Base-by-base conservation (phyloP, 257 asterid genomes). In the Linderniella brevidens region DNA sequence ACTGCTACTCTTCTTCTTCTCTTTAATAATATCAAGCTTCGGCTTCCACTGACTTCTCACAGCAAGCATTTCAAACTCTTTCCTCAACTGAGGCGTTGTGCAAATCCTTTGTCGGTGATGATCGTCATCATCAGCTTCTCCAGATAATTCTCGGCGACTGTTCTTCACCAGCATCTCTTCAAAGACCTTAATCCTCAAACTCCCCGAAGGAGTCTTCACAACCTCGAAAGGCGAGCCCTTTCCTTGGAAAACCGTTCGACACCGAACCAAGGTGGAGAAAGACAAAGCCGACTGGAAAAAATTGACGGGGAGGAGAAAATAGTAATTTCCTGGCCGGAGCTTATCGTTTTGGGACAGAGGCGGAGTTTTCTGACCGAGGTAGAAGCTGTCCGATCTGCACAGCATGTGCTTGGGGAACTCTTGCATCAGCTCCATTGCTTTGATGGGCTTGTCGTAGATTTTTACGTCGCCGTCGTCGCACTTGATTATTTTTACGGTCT, bases 351-450 rank as follows among this genome's bases (percentile, higher is more conserved):
- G 56, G 14, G 78, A 59, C 5, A 74, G 67, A 4, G 82, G 59
- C 3, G 73, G 66, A 39, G 68, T 62, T 32, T 55, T 57, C 41
- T 70, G 78, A 20, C 82, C 82, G 50, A 74, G 64, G 66, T 70
- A 74, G 52, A 74, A 67, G 53, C 70, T 45, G 57, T 74, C 78
- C 11, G 70, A 67, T 5, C 70, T 60, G 68, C 82, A 67, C 1
- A 74, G 62, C 67, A 74, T 46, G 69, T 74, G 77, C 43, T 70
- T 74, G 0, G 82, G 82, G 19, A 61, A 64, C 63, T 70, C 78
- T 48, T 64, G 62, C 70, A 67, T 57, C 4, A 74, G 25, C 59
- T 70, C 67, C 54, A 49, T 29, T 0, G 76, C 82, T 1, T 48
- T 48, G 32, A 70, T 17, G 1, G 78, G 71, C 0, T 67, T 65